Evolutionary conservation across 148 eudicot species (phyloP).

Genomic region (Dysphania ambrosioides): DNA sequence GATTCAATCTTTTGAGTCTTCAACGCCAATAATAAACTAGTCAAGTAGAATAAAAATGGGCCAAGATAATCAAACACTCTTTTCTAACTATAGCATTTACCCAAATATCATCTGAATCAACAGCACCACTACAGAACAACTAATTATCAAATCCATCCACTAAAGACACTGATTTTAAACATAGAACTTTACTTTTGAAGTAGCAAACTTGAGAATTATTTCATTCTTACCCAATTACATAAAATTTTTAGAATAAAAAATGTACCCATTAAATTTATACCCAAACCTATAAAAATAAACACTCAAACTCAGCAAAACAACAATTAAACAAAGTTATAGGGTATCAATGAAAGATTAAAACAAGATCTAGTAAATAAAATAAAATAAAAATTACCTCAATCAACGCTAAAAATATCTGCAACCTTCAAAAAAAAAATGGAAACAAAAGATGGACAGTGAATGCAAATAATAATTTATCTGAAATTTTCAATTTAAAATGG

Average conservation of each 20-base stretch:
- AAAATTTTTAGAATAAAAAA: not conserved
- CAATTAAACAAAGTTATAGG: not conserved
- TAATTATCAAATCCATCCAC: constrained; percentile 1
- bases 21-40: no score
- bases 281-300: not conserved
- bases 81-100: not conserved
- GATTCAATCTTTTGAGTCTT: no score
- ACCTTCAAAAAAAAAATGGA: constrained; percentile 5
- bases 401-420: constrained; percentile 12
- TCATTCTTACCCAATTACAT: not conserved
- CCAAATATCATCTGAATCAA: not conserved
- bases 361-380: constrained; percentile 26
- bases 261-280: not conserved
- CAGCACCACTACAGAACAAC: not conserved
- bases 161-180: not conserved
- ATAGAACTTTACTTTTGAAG: not conserved
- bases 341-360: not conserved
- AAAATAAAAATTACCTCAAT: constrained; percentile 22
- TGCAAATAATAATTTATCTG: not conserved
- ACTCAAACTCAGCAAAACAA: not conserved
- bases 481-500: not conserved
- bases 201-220: not conserved
- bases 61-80: no score
- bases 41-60: no score
- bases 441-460: constrained; percentile 14